Percentiles rank a stretch among this genome's conserved stretches.
phyloP scores from a whole-genome alignment of 2,329 filamentous ascomycete genomes.

The Exophiala dermatitidis region DNA sequence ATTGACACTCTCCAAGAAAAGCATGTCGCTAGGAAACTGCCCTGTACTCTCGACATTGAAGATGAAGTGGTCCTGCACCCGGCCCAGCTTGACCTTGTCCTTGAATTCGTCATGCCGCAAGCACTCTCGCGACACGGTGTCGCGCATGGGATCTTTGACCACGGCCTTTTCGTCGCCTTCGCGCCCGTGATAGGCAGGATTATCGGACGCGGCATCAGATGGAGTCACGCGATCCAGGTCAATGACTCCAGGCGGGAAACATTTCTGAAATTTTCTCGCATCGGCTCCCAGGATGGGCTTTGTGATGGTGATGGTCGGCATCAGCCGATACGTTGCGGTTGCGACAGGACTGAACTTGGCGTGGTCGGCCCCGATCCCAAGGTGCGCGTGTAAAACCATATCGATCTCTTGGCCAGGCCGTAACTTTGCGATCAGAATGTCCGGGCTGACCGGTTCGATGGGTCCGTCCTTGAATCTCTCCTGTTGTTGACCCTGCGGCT shows the following conservation, averaged over 20 bases:
- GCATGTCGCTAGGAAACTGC: slow-evolving; percentile 86
- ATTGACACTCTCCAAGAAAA: slow-evolving; percentile 85
- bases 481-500: slow-evolving; percentile 62
- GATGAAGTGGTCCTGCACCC: slow-evolving; percentile 92
- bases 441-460: slow-evolving; percentile 74
- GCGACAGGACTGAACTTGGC: slow-evolving; percentile 96
- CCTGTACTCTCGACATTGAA: slow-evolving; percentile 92
- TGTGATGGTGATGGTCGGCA: slow-evolving; percentile 79
- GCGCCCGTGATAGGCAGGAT: slow-evolving; percentile 63
- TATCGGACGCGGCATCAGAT: slow-evolving; percentile 54
- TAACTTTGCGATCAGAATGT: slow-evolving; percentile 90
- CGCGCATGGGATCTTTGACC: slow-evolving; percentile 79
- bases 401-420: slow-evolving; percentile 82
- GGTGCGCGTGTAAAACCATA: slow-evolving; percentile 85
- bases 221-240: slow-evolving; percentile 64
- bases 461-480: slow-evolving; percentile 54
- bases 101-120: slow-evolving; percentile 88
- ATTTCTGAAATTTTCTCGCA: slow-evolving; percentile 79
- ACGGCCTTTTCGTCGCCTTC: slow-evolving; percentile 81
- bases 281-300: slow-evolving; percentile 78
- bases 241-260: slow-evolving; percentile 87
- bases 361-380: slow-evolving; percentile 88
- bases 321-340: slow-evolving; percentile 82
- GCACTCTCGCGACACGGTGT: slow-evolving; percentile 90
- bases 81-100: slow-evolving; percentile 87